phyloP scores from a whole-genome alignment of 2,329 filamentous ascomycete species.

The Fusarium temperatum region DNA sequence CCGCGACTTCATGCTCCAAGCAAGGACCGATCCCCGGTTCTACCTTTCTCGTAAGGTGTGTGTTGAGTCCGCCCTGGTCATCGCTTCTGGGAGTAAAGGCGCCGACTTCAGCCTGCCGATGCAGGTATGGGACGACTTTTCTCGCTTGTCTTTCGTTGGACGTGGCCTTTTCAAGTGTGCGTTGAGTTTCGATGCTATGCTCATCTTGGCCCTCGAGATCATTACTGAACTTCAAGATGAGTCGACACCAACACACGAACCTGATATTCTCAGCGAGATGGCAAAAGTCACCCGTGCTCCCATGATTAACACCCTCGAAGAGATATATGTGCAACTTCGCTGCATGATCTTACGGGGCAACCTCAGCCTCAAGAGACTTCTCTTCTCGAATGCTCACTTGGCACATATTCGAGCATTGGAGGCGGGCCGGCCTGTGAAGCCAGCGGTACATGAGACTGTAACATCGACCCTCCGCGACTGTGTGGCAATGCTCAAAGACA shows the following conservation, averaged over 20 bases:
- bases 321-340: conserved; percentile 27
- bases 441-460: conserved; percentile 35
- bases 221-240: conserved; percentile 40
- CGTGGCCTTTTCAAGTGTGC: conserved; percentile 41
- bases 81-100: conserved; percentile 30
- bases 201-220: conserved; percentile 36
- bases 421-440: conserved; percentile 28
- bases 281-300: conserved; percentile 34
- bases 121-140: conserved; percentile 34
- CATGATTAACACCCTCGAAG: conserved; percentile 32
- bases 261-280: conserved; percentile 38
- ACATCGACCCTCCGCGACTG: conserved; percentile 33
- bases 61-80: conserved; percentile 39
- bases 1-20: conserved; percentile 42
- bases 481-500: conserved; percentile 26
- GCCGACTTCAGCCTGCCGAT: conserved; percentile 21
- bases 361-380: conserved; percentile 37
- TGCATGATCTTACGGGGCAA: conserved; percentile 35
- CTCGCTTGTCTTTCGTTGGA: conserved; percentile 38
- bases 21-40: conserved; percentile 33
- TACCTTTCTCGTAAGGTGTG: conserved; percentile 41
- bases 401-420: conserved; percentile 39
- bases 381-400: conserved; percentile 37
- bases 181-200: conserved; percentile 40
- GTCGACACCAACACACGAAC: conserved; percentile 20